These are phyloP conservation scores for Jackrogersella multiformis DNA, from an alignment of 495 filamentous ascomycete species.

Conservation along the genomic window DNA sequence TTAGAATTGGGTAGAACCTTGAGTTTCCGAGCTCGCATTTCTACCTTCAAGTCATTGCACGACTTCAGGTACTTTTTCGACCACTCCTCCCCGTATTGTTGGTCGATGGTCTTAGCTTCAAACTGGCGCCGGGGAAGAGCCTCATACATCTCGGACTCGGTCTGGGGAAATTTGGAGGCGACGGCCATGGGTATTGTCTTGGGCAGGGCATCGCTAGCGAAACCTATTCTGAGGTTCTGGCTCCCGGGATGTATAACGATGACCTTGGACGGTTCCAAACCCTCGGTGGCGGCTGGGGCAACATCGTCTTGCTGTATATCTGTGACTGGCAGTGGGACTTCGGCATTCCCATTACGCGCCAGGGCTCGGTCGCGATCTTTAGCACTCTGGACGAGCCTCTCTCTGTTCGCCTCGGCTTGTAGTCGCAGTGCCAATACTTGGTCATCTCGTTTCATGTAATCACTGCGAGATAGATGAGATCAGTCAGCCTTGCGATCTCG, in stretches of 20 bases:
- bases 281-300: slow-evolving; percentile 65
- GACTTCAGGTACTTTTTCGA: slow-evolving; percentile 78
- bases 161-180: slow-evolving; percentile 75
- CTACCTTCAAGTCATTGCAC: slow-evolving; percentile 84
- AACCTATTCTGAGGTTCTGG: slow-evolving; percentile 91
- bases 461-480: slow-evolving; percentile 60
- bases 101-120: slow-evolving; percentile 70
- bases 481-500: slow-evolving; percentile 40
- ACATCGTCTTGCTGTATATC: slow-evolving; percentile 68
- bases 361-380: slow-evolving; percentile 87
- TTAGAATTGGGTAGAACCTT: slow-evolving; percentile 95
- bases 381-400: slow-evolving; percentile 80
- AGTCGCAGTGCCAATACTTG: slow-evolving; percentile 89
- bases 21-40: slow-evolving; percentile 91
- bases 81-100: slow-evolving; percentile 91
- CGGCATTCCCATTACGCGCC: slow-evolving; percentile 73
- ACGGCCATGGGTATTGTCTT: slow-evolving; percentile 95
- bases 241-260: slow-evolving; percentile 98
- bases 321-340: slow-evolving; percentile 63
- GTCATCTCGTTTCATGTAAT: slow-evolving; percentile 98
- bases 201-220: slow-evolving; percentile 92
- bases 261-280: slow-evolving; percentile 81
- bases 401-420: slow-evolving; percentile 82
- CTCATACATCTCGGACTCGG: slow-evolving; percentile 85
- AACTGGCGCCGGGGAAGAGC: slow-evolving; percentile 90